These are phyloP conservation scores for Boletales sp. DNA, from an alignment of 768 basidiomycete genomes.

Conservation along the genomic window DNA sequence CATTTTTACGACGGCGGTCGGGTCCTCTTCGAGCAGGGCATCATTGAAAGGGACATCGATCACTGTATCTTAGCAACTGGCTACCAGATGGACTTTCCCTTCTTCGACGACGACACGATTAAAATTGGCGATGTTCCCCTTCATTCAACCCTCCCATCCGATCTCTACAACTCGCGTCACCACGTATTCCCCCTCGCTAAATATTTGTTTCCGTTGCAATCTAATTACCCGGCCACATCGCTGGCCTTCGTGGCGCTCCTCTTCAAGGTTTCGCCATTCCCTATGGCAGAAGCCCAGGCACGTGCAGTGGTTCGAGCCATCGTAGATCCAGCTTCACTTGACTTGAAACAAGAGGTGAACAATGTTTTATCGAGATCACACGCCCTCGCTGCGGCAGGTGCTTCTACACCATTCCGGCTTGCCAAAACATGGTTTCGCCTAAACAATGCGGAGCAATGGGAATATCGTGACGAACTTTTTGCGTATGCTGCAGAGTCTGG, in stretches of 20 bases:
- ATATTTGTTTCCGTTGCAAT: conserved; percentile 63
- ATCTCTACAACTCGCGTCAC: conserved; percentile 61
- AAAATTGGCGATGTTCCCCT: conserved; percentile 40
- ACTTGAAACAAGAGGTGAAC: conserved; percentile 44
- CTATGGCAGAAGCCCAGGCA: conserved; percentile 75
- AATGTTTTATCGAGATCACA: conserved; percentile 50
- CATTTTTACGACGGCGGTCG: conserved; percentile 41
- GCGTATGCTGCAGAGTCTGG: conserved; percentile 40
- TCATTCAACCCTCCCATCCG: conserved; percentile 45
- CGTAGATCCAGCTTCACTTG: conserved; percentile 45
- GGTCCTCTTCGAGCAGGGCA: conserved; percentile 59
- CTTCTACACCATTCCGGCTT: conserved; percentile 37
- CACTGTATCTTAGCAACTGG: conserved; percentile 75
- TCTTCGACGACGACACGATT: conserved; percentile 42
- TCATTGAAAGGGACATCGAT: conserved; percentile 51
- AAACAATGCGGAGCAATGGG: conserved; percentile 53
- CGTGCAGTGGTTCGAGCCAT: conserved; percentile 58
- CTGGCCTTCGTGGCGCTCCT: conserved; percentile 68
- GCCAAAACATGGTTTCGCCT: conserved; percentile 58
- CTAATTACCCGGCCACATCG: conserved; percentile 41
- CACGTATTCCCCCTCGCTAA: conserved; percentile 69
- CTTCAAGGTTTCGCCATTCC: conserved; percentile 63
- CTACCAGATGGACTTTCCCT: conserved; percentile 63
- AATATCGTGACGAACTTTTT: conserved; percentile 60
- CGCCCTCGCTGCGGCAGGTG: conserved; percentile 32